These are phyloP conservation scores for Cordyceps javanica DNA, from an alignment of 2,329 filamentous ascomycete species.

Conservation along the genomic window DNA sequence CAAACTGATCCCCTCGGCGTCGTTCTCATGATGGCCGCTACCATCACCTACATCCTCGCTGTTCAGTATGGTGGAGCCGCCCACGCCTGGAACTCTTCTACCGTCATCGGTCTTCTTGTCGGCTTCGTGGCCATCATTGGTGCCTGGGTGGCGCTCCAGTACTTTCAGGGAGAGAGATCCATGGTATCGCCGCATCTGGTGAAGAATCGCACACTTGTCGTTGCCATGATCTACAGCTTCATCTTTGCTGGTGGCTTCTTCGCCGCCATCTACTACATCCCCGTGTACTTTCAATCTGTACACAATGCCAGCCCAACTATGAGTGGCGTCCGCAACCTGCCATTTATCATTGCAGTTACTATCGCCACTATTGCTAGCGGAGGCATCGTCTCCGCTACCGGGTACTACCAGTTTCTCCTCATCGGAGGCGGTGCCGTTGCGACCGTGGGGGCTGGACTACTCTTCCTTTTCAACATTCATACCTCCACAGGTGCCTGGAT, in stretches of 20 bases:
- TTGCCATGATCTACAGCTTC: conserved; percentile 30
- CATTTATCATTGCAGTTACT: conserved; percentile 36
- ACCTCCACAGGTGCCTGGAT: conserved; percentile 41
- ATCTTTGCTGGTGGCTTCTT: conserved; percentile 33
- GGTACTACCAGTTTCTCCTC: conserved; percentile 39
- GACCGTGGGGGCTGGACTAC: conserved; percentile 36
- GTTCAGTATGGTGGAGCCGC: conserved; percentile 37
- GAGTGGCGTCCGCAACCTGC: conserved; percentile 33
- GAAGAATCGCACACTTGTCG: conserved; percentile 26
- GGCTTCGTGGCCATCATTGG: conserved; percentile 24
- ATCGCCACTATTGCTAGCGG: conserved; percentile 35
- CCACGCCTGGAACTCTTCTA: conserved; percentile 30
- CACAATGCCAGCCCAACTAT: conserved; percentile 28
- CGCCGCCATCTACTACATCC: conserved; percentile 33
- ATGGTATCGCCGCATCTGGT: conserved; percentile 31
- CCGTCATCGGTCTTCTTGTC: conserved; percentile 32
- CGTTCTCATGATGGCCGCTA: conserved; percentile 32
- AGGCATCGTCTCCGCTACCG: conserved; percentile 31
- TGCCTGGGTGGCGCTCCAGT: conserved; percentile 29
- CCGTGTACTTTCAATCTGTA: conserved; percentile 33
- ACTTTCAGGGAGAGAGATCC: conserved; percentile 33
- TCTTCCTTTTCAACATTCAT: conserved; percentile 35
- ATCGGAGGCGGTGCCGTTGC: conserved; percentile 38
- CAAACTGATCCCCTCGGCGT: conserved; percentile 38
- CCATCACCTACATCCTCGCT: conserved; percentile 35